Conservation (phyloP, 805 yeast genomes). For the Candida yuanshanica region DNA sequence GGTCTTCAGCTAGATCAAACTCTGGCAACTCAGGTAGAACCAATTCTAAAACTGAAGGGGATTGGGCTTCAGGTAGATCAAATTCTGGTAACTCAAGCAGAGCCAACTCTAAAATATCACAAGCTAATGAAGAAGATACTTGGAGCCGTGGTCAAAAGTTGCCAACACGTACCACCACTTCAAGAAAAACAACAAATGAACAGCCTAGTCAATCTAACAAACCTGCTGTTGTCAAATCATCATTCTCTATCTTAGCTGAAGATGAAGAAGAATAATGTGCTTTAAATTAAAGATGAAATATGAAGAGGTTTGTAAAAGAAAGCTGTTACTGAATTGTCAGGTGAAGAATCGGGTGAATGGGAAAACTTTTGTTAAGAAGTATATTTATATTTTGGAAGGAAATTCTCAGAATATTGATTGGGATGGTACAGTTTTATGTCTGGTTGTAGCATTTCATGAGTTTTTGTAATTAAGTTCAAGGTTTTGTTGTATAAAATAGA, state of each 20-base stretch:
- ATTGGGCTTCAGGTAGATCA: slow-evolving; percentile 48
- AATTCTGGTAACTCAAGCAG: slow-evolving; percentile 36
- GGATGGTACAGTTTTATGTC: too few species aligned
- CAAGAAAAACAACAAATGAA: slow-evolving; percentile 4
- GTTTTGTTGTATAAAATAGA: too few species aligned
- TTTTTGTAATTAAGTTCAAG: too few species aligned
- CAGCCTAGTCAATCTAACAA: slow-evolving; percentile 12
- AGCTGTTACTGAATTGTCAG: slow-evolving; percentile 35
- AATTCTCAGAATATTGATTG: too few species aligned
- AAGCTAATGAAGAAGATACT: slow-evolving; percentile 21
- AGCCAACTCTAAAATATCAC: slow-evolving; percentile 20
- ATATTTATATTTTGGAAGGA: too few species aligned
- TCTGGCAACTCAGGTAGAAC: too few species aligned
- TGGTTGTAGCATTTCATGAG: too few species aligned
- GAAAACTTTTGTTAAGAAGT: slow-evolving; percentile 42
- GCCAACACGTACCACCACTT: slow-evolving; percentile 9
- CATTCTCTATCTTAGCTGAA: slow-evolving; percentile 43
- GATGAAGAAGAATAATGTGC: slow-evolving; percentile 48
- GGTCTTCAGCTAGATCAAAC: slow-evolving; percentile 45
- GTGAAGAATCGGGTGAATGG: slow-evolving; percentile 35
- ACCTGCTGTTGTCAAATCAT: slow-evolving; percentile 36
- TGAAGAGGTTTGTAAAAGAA: slow-evolving; percentile 29
- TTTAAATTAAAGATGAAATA: slow-evolving; percentile 13
- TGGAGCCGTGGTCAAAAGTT: slow-evolving; percentile 24
- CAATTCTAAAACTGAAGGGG: slow-evolving; percentile 36